A percentile compares a stretch with the other conserved stretches of the same genome.
phyloP scores from a whole-genome alignment of 495 filamentous ascomycete species.

The Sporormia fimetaria region DNA sequence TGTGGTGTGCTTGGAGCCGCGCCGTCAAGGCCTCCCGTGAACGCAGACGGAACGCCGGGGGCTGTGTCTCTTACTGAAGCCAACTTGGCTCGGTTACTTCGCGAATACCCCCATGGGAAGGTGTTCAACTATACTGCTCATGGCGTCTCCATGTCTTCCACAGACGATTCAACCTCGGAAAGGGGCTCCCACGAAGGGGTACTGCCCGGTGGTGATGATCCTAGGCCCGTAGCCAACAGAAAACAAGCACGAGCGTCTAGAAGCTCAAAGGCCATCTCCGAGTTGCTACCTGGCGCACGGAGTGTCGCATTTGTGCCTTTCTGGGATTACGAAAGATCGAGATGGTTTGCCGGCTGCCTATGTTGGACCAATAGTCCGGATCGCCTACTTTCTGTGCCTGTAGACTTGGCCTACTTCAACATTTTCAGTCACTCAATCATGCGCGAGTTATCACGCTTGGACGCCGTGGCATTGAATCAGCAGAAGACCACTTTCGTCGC shows the following conservation, averaged over 20 bases:
- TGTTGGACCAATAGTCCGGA: constrained; percentile 13
- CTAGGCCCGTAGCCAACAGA: neutral
- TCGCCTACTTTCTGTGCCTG: constrained; percentile 6
- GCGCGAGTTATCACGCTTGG: constrained; percentile 32
- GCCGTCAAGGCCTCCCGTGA: neutral
- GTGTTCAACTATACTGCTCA: constrained; percentile 6
- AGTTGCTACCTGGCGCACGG: constrained; percentile 2
- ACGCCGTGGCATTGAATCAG: constrained; percentile 79
- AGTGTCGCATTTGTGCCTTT: constrained; percentile 19
- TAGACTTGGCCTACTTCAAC: constrained; percentile 19
- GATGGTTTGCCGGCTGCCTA: constrained; percentile 18
- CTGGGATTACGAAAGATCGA: constrained; percentile 19
- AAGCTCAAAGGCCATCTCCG: neutral
- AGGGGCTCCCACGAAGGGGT: neutral
- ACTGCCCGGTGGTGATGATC: neutral
- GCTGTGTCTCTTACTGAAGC: constrained; percentile 1
- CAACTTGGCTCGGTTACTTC: constrained; percentile 9
- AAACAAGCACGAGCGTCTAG: too few relatives aligned
- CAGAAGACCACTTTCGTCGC: constrained; percentile 90
- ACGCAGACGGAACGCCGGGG: neutral
- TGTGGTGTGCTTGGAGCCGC: neutral
- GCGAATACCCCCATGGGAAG: constrained; percentile 6
- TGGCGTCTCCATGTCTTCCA: constrained; percentile 4
- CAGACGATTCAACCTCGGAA: constrained; percentile 3
- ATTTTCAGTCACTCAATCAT: constrained; percentile 26